phyloP scores from a whole-genome alignment of 345 rosid species.

The Cochlearia excelsa region DNA sequence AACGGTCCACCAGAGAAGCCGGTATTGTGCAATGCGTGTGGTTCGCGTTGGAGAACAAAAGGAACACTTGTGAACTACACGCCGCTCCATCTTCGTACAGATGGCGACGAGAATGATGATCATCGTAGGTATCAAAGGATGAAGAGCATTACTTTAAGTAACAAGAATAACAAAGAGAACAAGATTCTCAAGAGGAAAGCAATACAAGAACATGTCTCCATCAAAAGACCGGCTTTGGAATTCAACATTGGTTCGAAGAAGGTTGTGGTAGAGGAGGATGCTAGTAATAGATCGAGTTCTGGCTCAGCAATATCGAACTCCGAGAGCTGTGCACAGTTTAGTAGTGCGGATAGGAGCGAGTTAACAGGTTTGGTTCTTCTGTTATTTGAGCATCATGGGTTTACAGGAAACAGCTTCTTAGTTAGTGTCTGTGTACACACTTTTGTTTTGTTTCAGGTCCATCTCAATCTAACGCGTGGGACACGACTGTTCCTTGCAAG shows the following conservation, averaged over 20 bases:
- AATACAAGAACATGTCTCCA: constrained; percentile 43
- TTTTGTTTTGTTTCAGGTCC: constrained; percentile 50
- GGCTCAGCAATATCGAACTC: constrained; percentile 96
- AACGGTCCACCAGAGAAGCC: constrained; percentile 99
- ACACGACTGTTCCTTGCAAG: constrained; percentile 77
- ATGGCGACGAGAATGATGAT: constrained; percentile 55
- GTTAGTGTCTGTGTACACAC: constrained; percentile 22
- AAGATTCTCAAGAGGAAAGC: constrained; percentile 74
- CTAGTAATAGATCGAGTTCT: constrained; percentile 89
- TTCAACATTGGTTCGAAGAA: constrained; percentile 52
- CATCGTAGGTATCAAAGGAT: constrained; percentile 50
- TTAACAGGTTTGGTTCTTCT: constrained; percentile 62
- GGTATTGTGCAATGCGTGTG: constrained; percentile 97
- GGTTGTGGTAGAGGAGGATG: constrained; percentile 65
- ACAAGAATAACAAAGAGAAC: constrained; percentile 54
- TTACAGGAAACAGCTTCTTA: not conserved
- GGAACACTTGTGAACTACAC: constrained; percentile 83
- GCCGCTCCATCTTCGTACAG: constrained; percentile 76
- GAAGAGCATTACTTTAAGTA: constrained; percentile 49
- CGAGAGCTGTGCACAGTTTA: constrained; percentile 92
- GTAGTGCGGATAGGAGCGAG: constrained; percentile 77
- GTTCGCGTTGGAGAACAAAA: constrained; percentile 91
- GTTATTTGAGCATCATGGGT: constrained; percentile 2
- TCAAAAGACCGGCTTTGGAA: constrained; percentile 45
- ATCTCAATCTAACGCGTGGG: constrained; percentile 85